Evolutionary conservation across 2,329 filamentous ascomycete genomes (phyloP).

Genomic region (Aureobasidium sp.): DNA sequence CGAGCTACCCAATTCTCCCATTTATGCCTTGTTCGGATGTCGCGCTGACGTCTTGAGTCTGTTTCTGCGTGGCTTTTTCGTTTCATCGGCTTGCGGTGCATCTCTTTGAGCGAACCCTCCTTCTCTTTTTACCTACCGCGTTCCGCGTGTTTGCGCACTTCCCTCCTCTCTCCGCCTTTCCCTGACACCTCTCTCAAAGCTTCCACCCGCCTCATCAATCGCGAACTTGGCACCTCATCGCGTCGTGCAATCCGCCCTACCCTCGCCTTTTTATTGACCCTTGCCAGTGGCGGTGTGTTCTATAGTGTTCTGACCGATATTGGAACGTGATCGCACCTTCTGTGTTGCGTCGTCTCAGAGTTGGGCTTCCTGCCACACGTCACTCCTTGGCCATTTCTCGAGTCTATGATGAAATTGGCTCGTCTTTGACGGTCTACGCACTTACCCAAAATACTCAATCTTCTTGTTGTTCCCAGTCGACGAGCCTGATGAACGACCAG

Average conservation of each 20-base stretch:
- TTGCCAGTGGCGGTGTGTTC: slow-evolving; percentile 3
- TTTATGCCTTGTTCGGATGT: slow-evolving; percentile 12
- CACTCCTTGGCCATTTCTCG: neutral
- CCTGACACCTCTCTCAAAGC: neutral
- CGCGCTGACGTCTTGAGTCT: slow-evolving; percentile 14
- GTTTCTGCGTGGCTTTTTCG: slow-evolving; percentile 9
- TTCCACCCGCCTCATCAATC: slow-evolving; percentile 6
- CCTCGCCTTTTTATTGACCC: neutral
- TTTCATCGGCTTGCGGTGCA: neutral
- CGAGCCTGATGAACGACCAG: slow-evolving; percentile 6
- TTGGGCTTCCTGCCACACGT: slow-evolving; percentile 9
- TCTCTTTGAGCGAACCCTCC: neutral
- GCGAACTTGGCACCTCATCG: slow-evolving; percentile 8
- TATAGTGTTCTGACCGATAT: neutral
- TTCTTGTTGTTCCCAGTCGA: neutral
- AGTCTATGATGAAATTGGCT: neutral
- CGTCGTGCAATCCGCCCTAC: slow-evolving; percentile 3
- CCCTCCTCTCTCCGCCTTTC: slow-evolving; percentile 6
- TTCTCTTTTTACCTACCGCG: slow-evolving; percentile 1
- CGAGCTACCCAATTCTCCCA: slow-evolving; percentile 5
- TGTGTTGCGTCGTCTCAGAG: slow-evolving; percentile 6
- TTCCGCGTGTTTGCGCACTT: slow-evolving; percentile 12
- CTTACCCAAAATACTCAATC: neutral
- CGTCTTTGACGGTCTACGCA: neutral
- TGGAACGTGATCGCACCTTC: neutral